A percentile compares a stretch with the other conserved stretches of the same genome.
These are phyloP conservation scores for Trypanosoma lewisi DNA, from an alignment of 208 protist genomes.

Conservation along the genomic window DNA sequence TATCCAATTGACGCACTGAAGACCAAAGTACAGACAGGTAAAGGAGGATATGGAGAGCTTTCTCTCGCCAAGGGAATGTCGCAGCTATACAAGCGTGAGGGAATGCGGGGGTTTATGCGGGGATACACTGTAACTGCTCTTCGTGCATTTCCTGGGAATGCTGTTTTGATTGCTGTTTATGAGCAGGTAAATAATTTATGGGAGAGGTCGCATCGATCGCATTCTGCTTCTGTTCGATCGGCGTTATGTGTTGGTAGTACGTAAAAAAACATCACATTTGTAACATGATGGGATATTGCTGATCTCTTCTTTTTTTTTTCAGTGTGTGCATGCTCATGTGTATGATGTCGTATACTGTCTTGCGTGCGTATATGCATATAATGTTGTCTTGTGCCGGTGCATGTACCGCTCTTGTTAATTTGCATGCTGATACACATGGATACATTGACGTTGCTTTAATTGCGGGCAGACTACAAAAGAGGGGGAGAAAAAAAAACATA, in stretches of 20 bases:
- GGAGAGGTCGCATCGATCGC: constrained; percentile 25
- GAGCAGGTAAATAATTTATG: constrained; percentile 78
- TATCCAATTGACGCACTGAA: constrained; percentile 91
- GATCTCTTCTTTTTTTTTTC: not conserved
- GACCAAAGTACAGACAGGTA: constrained; percentile 89
- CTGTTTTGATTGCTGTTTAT: constrained; percentile 88
- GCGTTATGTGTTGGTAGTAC: constrained; percentile 17
- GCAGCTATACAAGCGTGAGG: constrained; percentile 82
- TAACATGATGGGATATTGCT: not conserved
- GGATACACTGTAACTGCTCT: constrained; percentile 84
- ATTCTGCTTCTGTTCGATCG: constrained; percentile 3
- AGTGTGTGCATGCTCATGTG: not conserved
- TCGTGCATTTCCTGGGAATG: constrained; percentile 91
- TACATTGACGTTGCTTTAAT: not conserved
- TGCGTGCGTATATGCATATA: not conserved
- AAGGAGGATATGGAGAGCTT: constrained; percentile 70
- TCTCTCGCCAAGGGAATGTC: constrained; percentile 71
- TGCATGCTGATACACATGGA: not conserved
- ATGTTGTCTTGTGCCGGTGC: not conserved
- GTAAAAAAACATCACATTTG: not conserved
- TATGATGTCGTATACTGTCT: not conserved
- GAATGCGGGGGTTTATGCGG: constrained; percentile 79
- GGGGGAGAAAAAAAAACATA: not conserved
- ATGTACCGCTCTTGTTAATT: constrained; percentile 10
- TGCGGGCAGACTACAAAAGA: not conserved